Conservation (phyloP, 441 rosid genomes). For the Capsella rubella region DNA sequence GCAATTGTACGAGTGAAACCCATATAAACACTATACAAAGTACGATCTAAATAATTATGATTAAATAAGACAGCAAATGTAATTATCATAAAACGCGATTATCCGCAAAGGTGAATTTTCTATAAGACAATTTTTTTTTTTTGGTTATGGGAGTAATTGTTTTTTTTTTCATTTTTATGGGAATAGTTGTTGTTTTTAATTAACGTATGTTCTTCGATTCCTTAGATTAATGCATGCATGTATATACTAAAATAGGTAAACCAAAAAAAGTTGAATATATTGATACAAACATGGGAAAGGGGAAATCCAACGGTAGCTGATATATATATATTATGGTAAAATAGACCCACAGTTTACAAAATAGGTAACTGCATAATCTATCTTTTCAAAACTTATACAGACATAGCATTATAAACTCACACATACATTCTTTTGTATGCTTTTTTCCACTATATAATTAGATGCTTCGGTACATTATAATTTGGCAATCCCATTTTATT, state of each 20-base stretch:
- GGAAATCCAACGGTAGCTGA: constrained; percentile 9
- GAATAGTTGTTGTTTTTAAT: too few species aligned
- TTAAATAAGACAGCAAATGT: background rate
- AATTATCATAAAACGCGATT: too few species aligned
- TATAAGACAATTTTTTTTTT: too few species aligned
- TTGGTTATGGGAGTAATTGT: too few species aligned
- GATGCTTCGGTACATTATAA: background rate
- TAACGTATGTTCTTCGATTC: background rate
- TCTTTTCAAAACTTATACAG: constrained; percentile 31
- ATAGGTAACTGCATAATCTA: background rate
- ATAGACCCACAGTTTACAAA: constrained; percentile 11
- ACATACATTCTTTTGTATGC: constrained; percentile 1
- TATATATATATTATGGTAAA: background rate
- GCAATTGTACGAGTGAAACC: too few species aligned
- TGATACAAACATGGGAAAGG: background rate
- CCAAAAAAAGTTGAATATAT: background rate
- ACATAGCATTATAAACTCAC: background rate
- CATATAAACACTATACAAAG: too few species aligned
- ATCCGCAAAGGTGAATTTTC: too few species aligned
- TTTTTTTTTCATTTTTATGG: too few species aligned
- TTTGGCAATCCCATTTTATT: background rate
- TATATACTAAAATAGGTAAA: background rate
- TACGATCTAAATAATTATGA: background rate
- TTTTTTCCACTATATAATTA: background rate
- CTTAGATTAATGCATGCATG: constrained; percentile 2